phyloP scores from a whole-genome alignment of 2,329 filamentous ascomycete species.

The Nothopassalora personata region DNA sequence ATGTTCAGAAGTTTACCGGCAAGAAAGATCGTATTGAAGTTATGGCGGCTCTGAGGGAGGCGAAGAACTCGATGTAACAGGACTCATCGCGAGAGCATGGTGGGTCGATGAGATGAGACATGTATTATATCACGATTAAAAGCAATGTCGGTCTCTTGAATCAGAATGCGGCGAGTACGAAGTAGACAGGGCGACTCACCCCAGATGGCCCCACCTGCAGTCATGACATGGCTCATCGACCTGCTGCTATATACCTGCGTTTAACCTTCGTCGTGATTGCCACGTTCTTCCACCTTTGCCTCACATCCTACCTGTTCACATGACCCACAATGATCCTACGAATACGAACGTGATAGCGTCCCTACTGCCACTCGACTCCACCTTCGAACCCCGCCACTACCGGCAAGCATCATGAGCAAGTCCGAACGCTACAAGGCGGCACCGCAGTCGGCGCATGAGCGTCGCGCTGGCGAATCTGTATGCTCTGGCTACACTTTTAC shows the following conservation, averaged over 20 bases:
- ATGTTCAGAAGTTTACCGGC: constrained; percentile 77
- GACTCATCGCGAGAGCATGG: neutral
- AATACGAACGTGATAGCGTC: constrained; percentile 13
- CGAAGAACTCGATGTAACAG: constrained; percentile 65
- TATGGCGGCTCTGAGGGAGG: constrained; percentile 77
- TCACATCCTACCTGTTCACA: neutral
- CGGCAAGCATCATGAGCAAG: constrained; percentile 29
- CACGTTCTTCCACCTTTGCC: neutral
- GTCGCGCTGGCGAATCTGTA: constrained; percentile 82
- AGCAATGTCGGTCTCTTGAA: neutral
- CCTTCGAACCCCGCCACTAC: constrained; percentile 1
- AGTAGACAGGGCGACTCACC: neutral
- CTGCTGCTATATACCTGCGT: neutral
- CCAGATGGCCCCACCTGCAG: neutral
- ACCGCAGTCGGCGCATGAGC: constrained; percentile 63
- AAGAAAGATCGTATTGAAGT: constrained; percentile 75
- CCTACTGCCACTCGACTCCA: neutral
- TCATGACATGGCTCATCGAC: neutral
- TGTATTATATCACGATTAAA: neutral
- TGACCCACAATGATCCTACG: constrained; percentile 17
- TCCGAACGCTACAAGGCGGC: constrained; percentile 33
- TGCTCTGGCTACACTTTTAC: constrained; percentile 23
- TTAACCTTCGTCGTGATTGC: neutral
- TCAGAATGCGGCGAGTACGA: neutral
- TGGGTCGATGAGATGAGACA: too few species aligned